A percentile compares a stretch with the other conserved stretches of the same genome.
phyloP scores from a whole-genome alignment of 306 rosid genomes.

The Betula pendula region DNA sequence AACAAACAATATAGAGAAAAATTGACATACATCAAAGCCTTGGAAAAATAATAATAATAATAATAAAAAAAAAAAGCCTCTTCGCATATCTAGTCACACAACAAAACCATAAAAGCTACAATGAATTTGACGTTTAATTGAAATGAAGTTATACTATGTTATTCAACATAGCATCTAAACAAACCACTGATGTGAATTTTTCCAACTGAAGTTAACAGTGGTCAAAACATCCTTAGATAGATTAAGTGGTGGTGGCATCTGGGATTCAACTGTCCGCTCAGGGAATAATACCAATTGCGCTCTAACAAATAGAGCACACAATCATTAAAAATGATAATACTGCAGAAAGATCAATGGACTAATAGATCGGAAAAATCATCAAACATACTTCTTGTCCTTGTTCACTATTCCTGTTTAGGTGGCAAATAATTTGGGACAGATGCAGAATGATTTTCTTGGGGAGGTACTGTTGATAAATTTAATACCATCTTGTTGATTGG shows the following conservation, averaged over 20 bases:
- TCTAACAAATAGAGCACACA: neutral
- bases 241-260: neutral
- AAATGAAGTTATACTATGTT: neutral
- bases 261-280: neutral
- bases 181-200: neutral
- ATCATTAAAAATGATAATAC: neutral
- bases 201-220: neutral
- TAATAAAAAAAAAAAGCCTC: no score
- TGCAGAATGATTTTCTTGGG: neutral
- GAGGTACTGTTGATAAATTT: neutral
- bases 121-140: neutral
- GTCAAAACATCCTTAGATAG: neutral
- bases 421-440: neutral
- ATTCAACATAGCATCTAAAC: neutral
- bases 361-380: neutral
- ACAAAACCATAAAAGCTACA: neutral
- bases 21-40: neutral
- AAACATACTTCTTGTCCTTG: neutral
- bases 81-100: neutral
- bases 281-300: neutral
- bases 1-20: neutral
- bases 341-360: neutral
- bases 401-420: neutral
- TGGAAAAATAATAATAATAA: no score
- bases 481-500: neutral